These are phyloP conservation scores for Carex kokanica DNA, from an alignment of 176 grass and related monocot species.

Conservation along the genomic window DNA sequence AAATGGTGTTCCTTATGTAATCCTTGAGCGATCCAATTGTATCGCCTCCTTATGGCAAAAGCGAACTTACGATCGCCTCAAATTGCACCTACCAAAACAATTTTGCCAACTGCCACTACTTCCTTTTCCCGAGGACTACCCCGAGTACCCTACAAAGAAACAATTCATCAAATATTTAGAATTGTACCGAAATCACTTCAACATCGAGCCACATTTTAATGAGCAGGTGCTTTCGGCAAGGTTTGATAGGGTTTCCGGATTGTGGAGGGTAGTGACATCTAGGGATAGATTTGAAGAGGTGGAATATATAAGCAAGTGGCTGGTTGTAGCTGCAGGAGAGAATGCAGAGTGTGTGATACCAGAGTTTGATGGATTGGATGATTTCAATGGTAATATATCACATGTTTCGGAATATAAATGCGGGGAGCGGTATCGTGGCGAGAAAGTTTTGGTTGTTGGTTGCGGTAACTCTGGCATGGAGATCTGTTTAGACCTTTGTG, in stretches of 20 bases:
- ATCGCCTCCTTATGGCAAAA: conserved; percentile 78
- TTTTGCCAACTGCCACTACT: conserved; percentile 70
- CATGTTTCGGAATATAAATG: conserved; percentile 71
- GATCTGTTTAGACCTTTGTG: conserved; percentile 74
- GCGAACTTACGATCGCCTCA: conserved; percentile 62
- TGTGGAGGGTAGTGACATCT: conserved; percentile 49
- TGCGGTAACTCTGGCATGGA: conserved; percentile 92
- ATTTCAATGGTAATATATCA: conserved; percentile 35
- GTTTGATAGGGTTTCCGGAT: conserved; percentile 36
- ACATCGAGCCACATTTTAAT: conserved; percentile 49
- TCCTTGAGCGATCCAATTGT: conserved; percentile 71
- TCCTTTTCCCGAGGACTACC: conserved; percentile 56
- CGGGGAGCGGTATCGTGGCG: conserved; percentile 44
- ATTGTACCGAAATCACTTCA: conserved; percentile 36
- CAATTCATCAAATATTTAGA: conserved; percentile 76
- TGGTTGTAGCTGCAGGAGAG: conserved; percentile 78
- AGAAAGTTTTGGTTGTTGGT: conserved; percentile 71
- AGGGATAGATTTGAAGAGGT: conserved; percentile 6
- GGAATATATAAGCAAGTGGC: conserved; percentile 80
- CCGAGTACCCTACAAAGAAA: conserved; percentile 52
- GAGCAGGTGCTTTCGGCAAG: conserved; percentile 56
- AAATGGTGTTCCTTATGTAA: conserved; percentile 41
- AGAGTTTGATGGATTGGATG: conserved; percentile 41
- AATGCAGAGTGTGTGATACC: conserved; percentile 63
- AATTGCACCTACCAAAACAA: conserved; percentile 62